Evolutionary conservation across 2,329 filamentous ascomycete genomes (phyloP).

Genomic region (Penicillium occitanis): DNA sequence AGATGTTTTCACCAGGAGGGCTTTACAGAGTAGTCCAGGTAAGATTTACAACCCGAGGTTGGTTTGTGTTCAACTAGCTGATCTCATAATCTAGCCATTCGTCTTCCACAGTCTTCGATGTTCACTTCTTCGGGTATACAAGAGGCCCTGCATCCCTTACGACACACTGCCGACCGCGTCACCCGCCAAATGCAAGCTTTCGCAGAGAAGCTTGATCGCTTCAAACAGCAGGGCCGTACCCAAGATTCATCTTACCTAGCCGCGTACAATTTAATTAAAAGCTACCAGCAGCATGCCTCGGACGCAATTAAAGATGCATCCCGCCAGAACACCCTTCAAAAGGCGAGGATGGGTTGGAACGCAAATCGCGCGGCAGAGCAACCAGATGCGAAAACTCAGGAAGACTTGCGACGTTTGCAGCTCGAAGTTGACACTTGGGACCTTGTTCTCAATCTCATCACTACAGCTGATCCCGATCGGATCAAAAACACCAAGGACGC

Average conservation of each 20-base stretch:
- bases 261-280: constrained; percentile 66
- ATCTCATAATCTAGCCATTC: constrained; percentile 14
- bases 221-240: constrained; percentile 56
- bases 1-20: constrained; percentile 19
- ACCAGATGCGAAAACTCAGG: constrained; percentile 29
- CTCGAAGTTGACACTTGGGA: constrained; percentile 91
- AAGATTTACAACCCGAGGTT: not conserved
- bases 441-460: constrained; percentile 71
- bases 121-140: constrained; percentile 50
- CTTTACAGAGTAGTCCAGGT: constrained; percentile 20
- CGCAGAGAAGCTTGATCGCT: constrained; percentile 76
- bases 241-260: constrained; percentile 53
- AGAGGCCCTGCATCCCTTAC: constrained; percentile 59
- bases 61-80: not conserved
- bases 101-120: constrained; percentile 31
- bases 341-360: constrained; percentile 36
- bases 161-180: constrained; percentile 65
- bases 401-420: constrained; percentile 62
- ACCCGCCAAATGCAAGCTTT: constrained; percentile 85
- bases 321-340: constrained; percentile 41
- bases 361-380: constrained; percentile 25
- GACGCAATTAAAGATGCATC: constrained; percentile 49
- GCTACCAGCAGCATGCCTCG: constrained; percentile 60
- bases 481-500: constrained; percentile 38
- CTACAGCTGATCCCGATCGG: constrained; percentile 62